phyloP scores from a whole-genome alignment of 2,329 filamentous ascomycete species.

The Aspergillus sp. region DNA sequence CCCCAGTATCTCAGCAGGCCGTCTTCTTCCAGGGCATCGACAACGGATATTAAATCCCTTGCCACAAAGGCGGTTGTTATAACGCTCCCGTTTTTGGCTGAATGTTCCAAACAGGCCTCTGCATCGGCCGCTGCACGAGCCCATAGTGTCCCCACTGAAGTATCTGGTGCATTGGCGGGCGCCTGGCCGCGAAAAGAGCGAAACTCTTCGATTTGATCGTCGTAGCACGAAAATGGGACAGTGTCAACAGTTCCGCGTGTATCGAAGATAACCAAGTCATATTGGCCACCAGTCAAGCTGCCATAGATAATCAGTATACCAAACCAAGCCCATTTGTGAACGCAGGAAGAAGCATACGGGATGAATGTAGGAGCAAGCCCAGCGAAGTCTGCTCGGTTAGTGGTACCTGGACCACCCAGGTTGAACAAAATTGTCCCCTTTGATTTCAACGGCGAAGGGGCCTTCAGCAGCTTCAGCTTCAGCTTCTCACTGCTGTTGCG shows the following conservation, averaged over 20 bases:
- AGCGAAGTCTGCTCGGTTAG: neutral
- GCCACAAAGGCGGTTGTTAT: slow-evolving; percentile 14
- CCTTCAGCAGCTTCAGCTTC: slow-evolving; percentile 8
- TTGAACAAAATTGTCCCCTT: slow-evolving; percentile 10
- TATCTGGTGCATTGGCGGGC: neutral
- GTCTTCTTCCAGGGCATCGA: slow-evolving; percentile 12
- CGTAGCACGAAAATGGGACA: slow-evolving; percentile 7
- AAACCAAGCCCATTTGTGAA: neutral
- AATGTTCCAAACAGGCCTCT: slow-evolving; percentile 1
- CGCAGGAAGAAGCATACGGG: neutral
- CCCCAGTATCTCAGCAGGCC: slow-evolving; percentile 13
- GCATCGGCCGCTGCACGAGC: slow-evolving; percentile 7
- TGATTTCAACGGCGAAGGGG: slow-evolving; percentile 9
- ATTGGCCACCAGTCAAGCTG: slow-evolving; percentile 11
- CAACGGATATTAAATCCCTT: slow-evolving; percentile 10
- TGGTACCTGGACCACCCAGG: slow-evolving; percentile 8
- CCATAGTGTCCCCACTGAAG: slow-evolving; percentile 1
- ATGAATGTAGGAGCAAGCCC: neutral
- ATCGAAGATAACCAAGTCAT: slow-evolving; percentile 12
- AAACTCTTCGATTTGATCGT: neutral
- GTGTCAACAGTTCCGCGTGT: slow-evolving; percentile 13
- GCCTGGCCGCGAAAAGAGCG: neutral
- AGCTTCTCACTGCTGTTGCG: slow-evolving; percentile 3
- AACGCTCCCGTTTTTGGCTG: slow-evolving; percentile 4
- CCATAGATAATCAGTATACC: neutral